Base-by-base conservation (phyloP, 140 eudicot genomes). In the Senecio squalidus region DNA sequence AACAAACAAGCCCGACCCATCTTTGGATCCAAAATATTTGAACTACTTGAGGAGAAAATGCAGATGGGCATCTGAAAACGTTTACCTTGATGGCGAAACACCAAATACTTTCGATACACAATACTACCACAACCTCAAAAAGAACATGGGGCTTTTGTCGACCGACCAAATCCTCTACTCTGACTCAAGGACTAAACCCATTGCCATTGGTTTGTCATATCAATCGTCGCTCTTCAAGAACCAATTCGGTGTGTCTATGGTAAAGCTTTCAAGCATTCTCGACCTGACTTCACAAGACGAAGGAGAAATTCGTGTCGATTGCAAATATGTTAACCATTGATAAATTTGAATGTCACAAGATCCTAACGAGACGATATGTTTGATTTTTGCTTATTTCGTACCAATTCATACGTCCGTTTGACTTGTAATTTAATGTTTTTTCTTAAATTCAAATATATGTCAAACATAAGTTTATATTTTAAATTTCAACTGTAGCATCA, bases 41-140 rank as follows among this genome's bases (percentile, higher is more conserved):
- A 86, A 90, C 75, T 91, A 68, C 73, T 66, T 91, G 81, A 67
- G 76, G 34, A 78, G 98, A 55, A 91, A 91, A 74, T 91, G 98
- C 60, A 69, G 89, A 64, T 86, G 87, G 89, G 85, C 94, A 5
- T 78, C 88, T 0, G 92, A 83, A 61, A 76, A 66, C 2, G 95
- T 82, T 40, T 63, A 81, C 41, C 84, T 92, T 27, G 98, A 92
- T 66, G 95, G 79, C 15, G 60, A 53, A 31, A 81, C 98, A 4
- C 96, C 94, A 2, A 53, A 60, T 39, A 48, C 64, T 16, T 92
- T 87, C 22, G 94, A 92, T 62, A 75, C 69, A 0, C 74, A 78
- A 16, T 84, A 87, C 74, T 92, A 69, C 78, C 82, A 75, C 46
- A 92, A 92, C 57, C 81, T 87, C 1, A 69, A 77, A 74, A 81